Percentiles rank a stretch among this genome's conserved stretches.
phyloP scores from a whole-genome alignment of 257 asterid genomes.

The Paraleonurus japonicus region DNA sequence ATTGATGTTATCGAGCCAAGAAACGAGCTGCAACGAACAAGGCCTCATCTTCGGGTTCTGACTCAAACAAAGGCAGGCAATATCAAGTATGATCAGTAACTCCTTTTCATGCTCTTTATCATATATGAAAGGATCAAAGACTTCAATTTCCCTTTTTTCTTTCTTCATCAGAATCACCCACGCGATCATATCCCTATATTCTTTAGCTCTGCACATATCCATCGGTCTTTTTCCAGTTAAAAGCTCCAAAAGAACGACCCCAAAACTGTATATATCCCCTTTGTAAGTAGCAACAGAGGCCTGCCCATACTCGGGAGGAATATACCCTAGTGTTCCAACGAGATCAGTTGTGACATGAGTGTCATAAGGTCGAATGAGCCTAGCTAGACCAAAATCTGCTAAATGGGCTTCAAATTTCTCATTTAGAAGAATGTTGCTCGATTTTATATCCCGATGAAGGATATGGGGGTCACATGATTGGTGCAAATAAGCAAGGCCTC shows the following conservation, averaged over 20 bases:
- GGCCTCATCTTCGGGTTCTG: constrained; percentile 74
- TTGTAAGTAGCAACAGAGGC: constrained; percentile 77
- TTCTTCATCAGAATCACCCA: constrained; percentile 62
- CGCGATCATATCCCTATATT: constrained; percentile 55
- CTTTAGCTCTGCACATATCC: constrained; percentile 77
- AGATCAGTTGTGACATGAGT: constrained; percentile 85
- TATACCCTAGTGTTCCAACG: constrained; percentile 88
- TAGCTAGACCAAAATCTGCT: constrained; percentile 86
- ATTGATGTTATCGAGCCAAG: constrained; percentile 62
- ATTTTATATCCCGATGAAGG: constrained; percentile 78
- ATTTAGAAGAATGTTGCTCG: constrained; percentile 70
- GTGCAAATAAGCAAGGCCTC: constrained; percentile 82
- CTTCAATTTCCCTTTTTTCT: constrained; percentile 58
- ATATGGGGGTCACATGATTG: constrained; percentile 70
- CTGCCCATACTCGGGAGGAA: constrained; percentile 86
- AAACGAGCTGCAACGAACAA: constrained; percentile 50
- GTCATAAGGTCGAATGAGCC: constrained; percentile 73
- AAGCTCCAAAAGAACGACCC: constrained; percentile 91
- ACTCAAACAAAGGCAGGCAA: constrained; percentile 68
- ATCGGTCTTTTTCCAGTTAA: constrained; percentile 82
- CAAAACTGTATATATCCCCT: constrained; percentile 87
- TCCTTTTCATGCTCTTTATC: constrained; percentile 48
- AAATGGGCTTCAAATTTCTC: constrained; percentile 69
- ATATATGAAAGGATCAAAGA: constrained; percentile 59
- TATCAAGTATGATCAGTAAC: constrained; percentile 54